Evolutionary conservation across 805 yeast genomes (phyloP).

Genomic region (Zygoascus biomembranicola): DNA sequence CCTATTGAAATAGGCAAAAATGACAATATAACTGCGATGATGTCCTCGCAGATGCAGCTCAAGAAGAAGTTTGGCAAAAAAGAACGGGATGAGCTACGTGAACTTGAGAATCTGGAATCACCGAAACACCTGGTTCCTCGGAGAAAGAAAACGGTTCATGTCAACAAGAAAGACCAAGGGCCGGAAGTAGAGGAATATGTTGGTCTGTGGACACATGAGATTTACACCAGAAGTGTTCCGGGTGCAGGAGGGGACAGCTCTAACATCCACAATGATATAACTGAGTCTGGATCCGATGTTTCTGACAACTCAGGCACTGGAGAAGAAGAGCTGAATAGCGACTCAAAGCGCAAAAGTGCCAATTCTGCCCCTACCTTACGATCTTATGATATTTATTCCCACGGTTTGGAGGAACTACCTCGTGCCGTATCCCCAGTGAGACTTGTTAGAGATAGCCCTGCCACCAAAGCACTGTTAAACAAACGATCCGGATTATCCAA

Average conservation of each 20-base stretch:
- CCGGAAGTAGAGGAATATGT: not conserved
- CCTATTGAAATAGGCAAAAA: not conserved
- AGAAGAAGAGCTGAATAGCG: not conserved
- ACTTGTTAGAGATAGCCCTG: constrained; percentile 8
- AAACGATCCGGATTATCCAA: not conserved
- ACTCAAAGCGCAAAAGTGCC: not conserved
- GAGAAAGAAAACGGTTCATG: not conserved
- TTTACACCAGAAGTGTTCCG: not conserved
- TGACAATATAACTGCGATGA: not conserved
- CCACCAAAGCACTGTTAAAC: not conserved
- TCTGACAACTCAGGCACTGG: not conserved
- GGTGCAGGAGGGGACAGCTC: not conserved
- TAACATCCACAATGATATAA: not conserved
- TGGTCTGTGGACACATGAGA: constrained; percentile 1
- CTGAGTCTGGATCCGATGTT: not conserved
- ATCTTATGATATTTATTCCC: not conserved
- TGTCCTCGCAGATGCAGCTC: not conserved
- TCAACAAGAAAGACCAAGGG: not conserved
- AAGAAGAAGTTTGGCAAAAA: not conserved
- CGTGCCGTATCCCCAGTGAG: constrained; percentile 9
- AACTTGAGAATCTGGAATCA: not conserved
- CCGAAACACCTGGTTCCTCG: not conserved
- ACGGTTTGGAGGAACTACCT: constrained; percentile 14
- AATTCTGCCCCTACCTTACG: not conserved
- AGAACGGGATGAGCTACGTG: not conserved